Evolutionary conservation across 2,329 filamentous ascomycete species (phyloP), one percentile per base, ranked within the genome.

Genomic region (Fusarium pseudoanthophilum): DNA sequence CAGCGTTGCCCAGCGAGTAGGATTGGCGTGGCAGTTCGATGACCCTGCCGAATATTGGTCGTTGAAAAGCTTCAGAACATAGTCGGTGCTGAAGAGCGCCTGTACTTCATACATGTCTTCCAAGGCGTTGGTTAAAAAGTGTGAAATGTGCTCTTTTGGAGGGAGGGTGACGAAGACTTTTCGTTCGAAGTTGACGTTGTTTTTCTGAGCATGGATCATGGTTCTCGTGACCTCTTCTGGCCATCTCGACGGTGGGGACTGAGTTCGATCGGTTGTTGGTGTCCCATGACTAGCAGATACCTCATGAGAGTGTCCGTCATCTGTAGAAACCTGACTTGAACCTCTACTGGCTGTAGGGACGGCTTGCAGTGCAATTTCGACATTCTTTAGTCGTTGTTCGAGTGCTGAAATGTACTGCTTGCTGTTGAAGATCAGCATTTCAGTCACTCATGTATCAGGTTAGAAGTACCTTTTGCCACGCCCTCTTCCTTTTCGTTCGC

Each of bases 361-460:
- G 6, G 10, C 11, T 9, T 34, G 28, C 1, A 24, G 2, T 24
- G 53, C 21, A 1, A 11, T 13, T 34, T 58, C 39, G 1, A 32
- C 16, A 8, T 18, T 32, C 3, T 21, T 45, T 4, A 58, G 2
- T 7, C 55, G 55, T 13, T 36, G n/a, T 11, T 58, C 55, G 1
- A 46, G 39, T 3, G 16, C 26, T 5, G 7, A 2, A 10, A 46
- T 58, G 14, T 46, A 28, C 1, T 46, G 40, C 2, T 58, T 58
- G 39, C 55, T 58, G 18, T 7, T 16, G 15, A 7, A 34, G 2
- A 13, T 57, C 10, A 57, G 6, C 4, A 1, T 7, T 1, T 2
- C 6, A 11, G 13, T 15, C 3, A 4, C 5, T 21, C 6, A 36
- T 4, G 15, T 2, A 2, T 6, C 6, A 4, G 6, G 3, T 3